Evolutionary conservation across 108 stramenopile species (phyloP).

Genomic region (Conticribra weissflogii): DNA sequence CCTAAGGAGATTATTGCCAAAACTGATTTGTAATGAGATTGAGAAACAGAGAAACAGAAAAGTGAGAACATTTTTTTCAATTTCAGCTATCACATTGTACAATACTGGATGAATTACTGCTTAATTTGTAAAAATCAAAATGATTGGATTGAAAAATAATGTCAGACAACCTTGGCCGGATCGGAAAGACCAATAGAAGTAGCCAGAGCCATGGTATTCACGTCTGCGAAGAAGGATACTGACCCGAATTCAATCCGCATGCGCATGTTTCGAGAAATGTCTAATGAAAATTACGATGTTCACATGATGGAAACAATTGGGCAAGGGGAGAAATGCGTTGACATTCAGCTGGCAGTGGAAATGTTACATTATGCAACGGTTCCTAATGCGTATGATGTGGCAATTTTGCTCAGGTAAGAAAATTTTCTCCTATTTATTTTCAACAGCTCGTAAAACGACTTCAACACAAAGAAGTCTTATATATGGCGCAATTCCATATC

Average conservation of each 20-base stretch:
- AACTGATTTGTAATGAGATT: slow-evolving; percentile 58
- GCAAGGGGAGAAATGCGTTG: slow-evolving; percentile 85
- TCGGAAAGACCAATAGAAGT: slow-evolving; percentile 78
- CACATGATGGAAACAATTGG: slow-evolving; percentile 84
- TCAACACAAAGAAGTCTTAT: no score
- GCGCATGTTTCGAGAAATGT: slow-evolving; percentile 84
- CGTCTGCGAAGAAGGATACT: slow-evolving; percentile 72
- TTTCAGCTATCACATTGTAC: neutral
- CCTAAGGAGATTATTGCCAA: neutral
- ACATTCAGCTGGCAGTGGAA: slow-evolving; percentile 89
- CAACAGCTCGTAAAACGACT: no score
- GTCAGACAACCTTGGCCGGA: slow-evolving; percentile 32
- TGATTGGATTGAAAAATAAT: no score
- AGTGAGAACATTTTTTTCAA: slow-evolving; percentile 36
- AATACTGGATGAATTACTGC: neutral
- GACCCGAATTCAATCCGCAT: slow-evolving; percentile 61
- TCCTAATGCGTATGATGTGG: slow-evolving; percentile 86
- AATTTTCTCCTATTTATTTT: neutral
- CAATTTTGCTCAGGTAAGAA: slow-evolving; percentile 65
- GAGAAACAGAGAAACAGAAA: slow-evolving; percentile 53
- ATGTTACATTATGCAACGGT: slow-evolving; percentile 89
- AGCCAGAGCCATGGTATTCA: slow-evolving; percentile 75
- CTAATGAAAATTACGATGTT: slow-evolving; percentile 76
- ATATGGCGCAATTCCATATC: no score
- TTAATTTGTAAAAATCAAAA: neutral